These are phyloP conservation scores for Taphrina communis DNA, from an alignment of 1,139 yeast genomes.

Conservation along the genomic window DNA sequence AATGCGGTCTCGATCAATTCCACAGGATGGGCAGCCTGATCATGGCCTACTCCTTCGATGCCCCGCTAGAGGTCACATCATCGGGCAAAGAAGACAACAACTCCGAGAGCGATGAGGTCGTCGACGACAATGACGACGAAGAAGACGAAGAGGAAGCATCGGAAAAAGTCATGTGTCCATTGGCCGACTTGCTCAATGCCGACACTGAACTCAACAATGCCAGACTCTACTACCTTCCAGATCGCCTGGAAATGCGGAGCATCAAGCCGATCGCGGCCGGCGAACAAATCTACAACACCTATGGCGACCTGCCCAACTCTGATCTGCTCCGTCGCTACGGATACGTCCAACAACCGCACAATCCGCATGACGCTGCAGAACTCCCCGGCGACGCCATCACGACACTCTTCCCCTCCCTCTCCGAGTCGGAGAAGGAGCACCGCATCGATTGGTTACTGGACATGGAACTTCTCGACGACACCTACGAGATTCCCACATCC, in stretches of 20 bases:
- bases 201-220: conserved; percentile 83
- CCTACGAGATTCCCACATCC: conserved; percentile 48
- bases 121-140: conserved; percentile 44
- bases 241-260: conserved; percentile 68
- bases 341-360: conserved; percentile 70
- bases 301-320: conserved; percentile 88
- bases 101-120: conserved; percentile 45
- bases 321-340: conserved; percentile 90
- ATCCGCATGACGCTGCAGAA: conserved; percentile 83
- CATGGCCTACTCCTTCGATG: conserved; percentile 73
- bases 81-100: conserved; percentile 10
- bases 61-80: conserved; percentile 47
- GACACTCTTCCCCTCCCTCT: conserved; percentile 10
- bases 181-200: conserved; percentile 89
- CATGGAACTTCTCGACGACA: conserved; percentile 50
- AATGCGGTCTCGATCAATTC: conserved; percentile 62
- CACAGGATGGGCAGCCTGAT: conserved; percentile 73
- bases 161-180: conserved; percentile 83
- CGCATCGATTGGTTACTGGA: conserved; percentile 47
- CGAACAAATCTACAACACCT: conserved; percentile 82
- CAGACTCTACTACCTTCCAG: conserved; percentile 50
- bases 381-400: conserved; percentile 50
- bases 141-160: conserved; percentile 48
- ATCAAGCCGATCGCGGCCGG: conserved; percentile 66
- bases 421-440: conserved; percentile 36